These are phyloP conservation scores for Sphagnum tenellum DNA, from an alignment of 225 moss, liverwort and hornwort genomes.

Conservation along the genomic window DNA sequence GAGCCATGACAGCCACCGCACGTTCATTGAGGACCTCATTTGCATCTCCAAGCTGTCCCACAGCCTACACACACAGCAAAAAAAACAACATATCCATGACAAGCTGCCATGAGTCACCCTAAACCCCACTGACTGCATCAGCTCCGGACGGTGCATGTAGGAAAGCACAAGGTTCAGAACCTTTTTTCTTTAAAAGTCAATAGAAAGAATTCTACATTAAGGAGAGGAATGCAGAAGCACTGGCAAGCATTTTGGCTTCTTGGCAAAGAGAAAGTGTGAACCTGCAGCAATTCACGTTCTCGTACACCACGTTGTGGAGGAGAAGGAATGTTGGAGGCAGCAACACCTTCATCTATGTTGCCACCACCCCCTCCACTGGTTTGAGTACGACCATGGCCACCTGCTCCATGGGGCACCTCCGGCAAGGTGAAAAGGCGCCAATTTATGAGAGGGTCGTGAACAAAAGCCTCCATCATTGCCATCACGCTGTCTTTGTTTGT, in stretches of 20 bases:
- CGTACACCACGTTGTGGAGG: conserved; percentile 79
- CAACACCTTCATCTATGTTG: conserved; percentile 58
- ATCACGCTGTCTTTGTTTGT: conserved; percentile 97
- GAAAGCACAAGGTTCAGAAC: too few species aligned
- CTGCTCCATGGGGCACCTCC: conserved; percentile 50
- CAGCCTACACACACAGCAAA: conserved; percentile 32
- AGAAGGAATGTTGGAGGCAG: conserved; percentile 52
- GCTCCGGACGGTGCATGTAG: not conserved
- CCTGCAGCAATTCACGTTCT: conserved; percentile 84
- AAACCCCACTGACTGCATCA: not conserved
- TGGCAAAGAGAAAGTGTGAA: conserved; percentile 8
- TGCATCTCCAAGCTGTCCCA: conserved; percentile 84
- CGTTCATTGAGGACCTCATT: conserved; percentile 90
- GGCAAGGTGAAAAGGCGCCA: conserved; percentile 87
- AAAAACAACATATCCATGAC: too few species aligned
- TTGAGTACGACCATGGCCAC: conserved; percentile 41
- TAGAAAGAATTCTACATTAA: too few species aligned
- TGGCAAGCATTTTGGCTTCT: too few species aligned
- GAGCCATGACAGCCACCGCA: conserved; percentile 89
- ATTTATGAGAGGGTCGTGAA: conserved; percentile 95
- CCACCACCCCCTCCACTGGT: conserved; percentile 18
- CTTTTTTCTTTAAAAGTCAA: too few species aligned
- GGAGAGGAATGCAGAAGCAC: too few species aligned
- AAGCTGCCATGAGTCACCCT: too few species aligned
- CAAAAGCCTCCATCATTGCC: conserved; percentile 99